These are phyloP conservation scores for Ophiostoma populinum DNA, from an alignment of 2,329 filamentous ascomycete genomes.

Conservation along the genomic window DNA sequence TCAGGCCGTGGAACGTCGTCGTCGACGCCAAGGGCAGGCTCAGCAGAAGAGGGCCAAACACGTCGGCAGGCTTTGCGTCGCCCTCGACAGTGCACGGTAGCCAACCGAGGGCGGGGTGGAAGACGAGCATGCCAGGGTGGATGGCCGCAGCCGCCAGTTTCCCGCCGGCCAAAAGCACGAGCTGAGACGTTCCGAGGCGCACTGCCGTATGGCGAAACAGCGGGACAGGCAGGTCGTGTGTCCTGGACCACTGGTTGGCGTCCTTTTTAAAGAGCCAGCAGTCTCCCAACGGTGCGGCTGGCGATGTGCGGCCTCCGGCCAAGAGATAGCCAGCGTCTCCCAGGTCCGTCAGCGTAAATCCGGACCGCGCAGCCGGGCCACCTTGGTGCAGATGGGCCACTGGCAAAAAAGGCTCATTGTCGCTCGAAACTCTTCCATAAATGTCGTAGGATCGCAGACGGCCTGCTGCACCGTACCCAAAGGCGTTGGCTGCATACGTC, in stretches of 20 bases:
- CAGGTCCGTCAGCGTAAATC: conserved; percentile 58
- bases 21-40: too few species aligned
- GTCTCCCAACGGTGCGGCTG: conserved; percentile 48
- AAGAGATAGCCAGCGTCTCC: conserved; percentile 42
- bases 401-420: conserved; percentile 3
- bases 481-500: conserved; percentile 27
- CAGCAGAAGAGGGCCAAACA: conserved; percentile 27
- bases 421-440: too few species aligned
- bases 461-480: conserved; percentile 27
- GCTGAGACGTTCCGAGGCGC: conserved; percentile 27
- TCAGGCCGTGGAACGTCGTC: conserved; percentile 41
- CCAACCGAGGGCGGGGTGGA: conserved; percentile 30
- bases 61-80: conserved; percentile 17
- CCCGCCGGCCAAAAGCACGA: conserved; percentile 44
- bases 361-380: conserved; percentile 40
- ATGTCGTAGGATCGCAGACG: conserved; percentile 34
- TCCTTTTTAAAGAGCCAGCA: conserved; percentile 55
- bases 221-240: conserved; percentile 48
- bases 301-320: conserved; percentile 63
- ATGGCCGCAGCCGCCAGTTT: conserved; percentile 31
- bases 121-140: conserved; percentile 37
- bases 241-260: conserved; percentile 39
- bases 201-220: conserved; percentile 60
- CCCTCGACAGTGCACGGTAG: conserved; percentile 22
- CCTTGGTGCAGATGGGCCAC: conserved; percentile 10